Conservation (phyloP, 768 basidiomycete species). For the Termitomyces sp. region DNA sequence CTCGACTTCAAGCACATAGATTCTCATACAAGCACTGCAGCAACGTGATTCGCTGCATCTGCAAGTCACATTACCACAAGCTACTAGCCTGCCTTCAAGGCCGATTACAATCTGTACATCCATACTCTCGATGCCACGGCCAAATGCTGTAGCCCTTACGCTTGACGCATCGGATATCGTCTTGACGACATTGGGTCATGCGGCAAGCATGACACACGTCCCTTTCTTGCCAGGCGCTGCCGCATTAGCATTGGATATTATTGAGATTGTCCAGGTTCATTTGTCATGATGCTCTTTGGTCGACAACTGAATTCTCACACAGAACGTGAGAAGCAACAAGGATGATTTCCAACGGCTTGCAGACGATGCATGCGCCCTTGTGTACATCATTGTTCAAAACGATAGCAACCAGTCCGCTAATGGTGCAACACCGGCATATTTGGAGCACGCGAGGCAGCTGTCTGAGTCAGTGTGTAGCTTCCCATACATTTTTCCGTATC, state of each 20-base stretch:
- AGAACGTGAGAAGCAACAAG: conserved; percentile 10
- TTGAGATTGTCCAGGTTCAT: conserved; percentile 3
- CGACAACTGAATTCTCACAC: neutral
- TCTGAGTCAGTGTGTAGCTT: neutral
- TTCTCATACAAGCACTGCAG: too few relatives aligned
- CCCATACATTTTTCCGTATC: neutral
- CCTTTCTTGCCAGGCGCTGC: conserved; percentile 6
- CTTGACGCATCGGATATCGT: conserved; percentile 2
- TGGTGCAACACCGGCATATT: neutral
- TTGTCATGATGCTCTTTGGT: neutral
- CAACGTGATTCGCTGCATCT: too few relatives aligned
- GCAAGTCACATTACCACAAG: neutral
- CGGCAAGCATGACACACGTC: neutral
- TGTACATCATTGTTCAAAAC: conserved; percentile 2
- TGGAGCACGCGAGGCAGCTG: neutral
- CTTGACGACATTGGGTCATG: conserved; percentile 2
- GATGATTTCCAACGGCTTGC: conserved; percentile 6
- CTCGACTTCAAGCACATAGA: too few relatives aligned
- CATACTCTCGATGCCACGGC: neutral
- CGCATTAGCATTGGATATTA: conserved; percentile 1
- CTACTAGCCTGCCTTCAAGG: neutral
- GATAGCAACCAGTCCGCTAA: neutral
- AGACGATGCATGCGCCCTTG: conserved; percentile 8
- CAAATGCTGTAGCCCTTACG: neutral
- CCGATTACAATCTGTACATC: neutral